These are phyloP conservation scores for Blumeria graminis DNA, from an alignment of 2,329 filamentous ascomycete species.

Conservation along the genomic window DNA sequence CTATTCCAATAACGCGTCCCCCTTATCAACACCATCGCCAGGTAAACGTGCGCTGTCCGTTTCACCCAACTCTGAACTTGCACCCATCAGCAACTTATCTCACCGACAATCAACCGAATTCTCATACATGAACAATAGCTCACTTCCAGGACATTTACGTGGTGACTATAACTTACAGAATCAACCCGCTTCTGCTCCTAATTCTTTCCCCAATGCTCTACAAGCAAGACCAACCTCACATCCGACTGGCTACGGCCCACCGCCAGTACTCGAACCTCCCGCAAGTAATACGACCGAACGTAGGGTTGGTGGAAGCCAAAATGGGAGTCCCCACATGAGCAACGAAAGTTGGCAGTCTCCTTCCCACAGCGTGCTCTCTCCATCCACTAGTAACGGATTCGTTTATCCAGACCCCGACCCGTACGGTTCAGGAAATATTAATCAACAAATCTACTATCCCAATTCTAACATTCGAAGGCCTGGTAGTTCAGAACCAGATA, in stretches of 20 bases:
- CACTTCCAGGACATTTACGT: slow-evolving; percentile 63
- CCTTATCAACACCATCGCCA: slow-evolving; percentile 60
- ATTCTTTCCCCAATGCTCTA: slow-evolving; percentile 28
- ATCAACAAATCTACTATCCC: slow-evolving; percentile 47
- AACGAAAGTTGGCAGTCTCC: slow-evolving; percentile 61
- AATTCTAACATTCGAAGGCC: slow-evolving; percentile 45
- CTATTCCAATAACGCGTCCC: slow-evolving; percentile 47
- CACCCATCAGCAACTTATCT: slow-evolving; percentile 40
- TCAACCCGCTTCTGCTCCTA: slow-evolving; percentile 32
- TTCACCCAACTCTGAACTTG: slow-evolving; percentile 55
- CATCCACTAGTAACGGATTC: slow-evolving; percentile 36
- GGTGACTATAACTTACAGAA: slow-evolving; percentile 29
- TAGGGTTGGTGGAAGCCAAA: slow-evolving; percentile 39
- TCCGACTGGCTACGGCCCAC: slow-evolving; percentile 57
- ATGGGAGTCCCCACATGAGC: slow-evolving; percentile 65
- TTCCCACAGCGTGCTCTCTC: slow-evolving; percentile 38
- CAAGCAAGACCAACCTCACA: slow-evolving; percentile 51
- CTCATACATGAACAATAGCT: slow-evolving; percentile 53
- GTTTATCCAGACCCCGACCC: slow-evolving; percentile 69
- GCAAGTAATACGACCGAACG: slow-evolving; percentile 47
- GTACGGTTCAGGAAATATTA: slow-evolving; percentile 30
- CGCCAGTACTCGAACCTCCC: slow-evolving; percentile 54
- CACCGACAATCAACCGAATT: slow-evolving; percentile 32
- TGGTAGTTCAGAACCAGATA: slow-evolving; percentile 49
- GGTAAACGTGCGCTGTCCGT: slow-evolving; percentile 56